Base-by-base conservation (phyloP, 208 protist genomes). In the Trypanosoma cruzi region DNA sequence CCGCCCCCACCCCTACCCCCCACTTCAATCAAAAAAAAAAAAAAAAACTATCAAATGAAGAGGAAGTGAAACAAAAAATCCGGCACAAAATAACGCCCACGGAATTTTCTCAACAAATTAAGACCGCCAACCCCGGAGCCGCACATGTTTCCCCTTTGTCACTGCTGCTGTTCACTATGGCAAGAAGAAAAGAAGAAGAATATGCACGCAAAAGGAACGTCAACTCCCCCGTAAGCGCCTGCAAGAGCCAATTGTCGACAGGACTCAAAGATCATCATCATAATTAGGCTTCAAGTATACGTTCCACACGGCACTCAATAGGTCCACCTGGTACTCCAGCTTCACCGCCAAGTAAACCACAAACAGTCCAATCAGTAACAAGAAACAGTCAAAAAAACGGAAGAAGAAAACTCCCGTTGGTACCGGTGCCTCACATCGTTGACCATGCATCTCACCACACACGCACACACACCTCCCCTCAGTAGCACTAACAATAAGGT, bases 221-320 rank as follows among this genome's bases (percentile, higher is more conserved):
- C n/a, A 0, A 61, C 36, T 11, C 7, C 36, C 36, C 36, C 36
- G 36, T 11, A 40, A 50, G 18, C 46, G 16, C 46, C 3, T 8
- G 46, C 46, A 50, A 3, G 46, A 50, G 46, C 16, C 20, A 50
- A 50, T 32, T 10, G n/a, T 54, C 28, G 37, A 57, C 13, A 44
- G 40, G 10, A 55, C 16, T 66, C 48, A 76, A 58, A 71, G 52
- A 58, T 76, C 63, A 0, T 62, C 64, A 44, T 70, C 71, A 34
- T 76, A 76, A 42, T 76, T 76, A 24, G 71, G 71, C n/a, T 29
- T 50, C n/a, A 76, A 54, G 55, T 46, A 69, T 10, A 13, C 22
- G 32, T 69, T 44, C 71, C 71, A 76, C n/a, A 49, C 28, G 10
- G 48, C 31, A 24, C 59, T 60, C 22, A 67, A 22, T 24, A 76